Base-by-base conservation (phyloP, 2,329 filamentous ascomycete genomes). In the Verticillium tricorpus region DNA sequence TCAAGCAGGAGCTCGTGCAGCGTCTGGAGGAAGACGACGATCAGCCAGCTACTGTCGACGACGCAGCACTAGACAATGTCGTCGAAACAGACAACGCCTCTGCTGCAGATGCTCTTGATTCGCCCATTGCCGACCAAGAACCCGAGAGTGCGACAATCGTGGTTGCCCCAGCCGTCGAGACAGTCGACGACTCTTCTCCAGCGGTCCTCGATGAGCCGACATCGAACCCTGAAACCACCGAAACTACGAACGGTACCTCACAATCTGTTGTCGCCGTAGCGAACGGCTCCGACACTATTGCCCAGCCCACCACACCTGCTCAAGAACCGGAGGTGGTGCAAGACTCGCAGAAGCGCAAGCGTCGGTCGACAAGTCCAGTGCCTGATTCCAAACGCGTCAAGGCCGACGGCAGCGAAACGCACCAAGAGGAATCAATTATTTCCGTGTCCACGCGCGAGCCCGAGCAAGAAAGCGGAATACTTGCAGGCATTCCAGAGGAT, bases 1-100 rank as follows among this genome's bases (percentile, higher is more conserved):
- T 92, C 59, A 91, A 93, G 72, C 82, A 87, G 28, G 90, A 89
- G 63, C 83, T 93, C 56, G 81, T 93, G 61, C 83, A 88, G 63
- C 85, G 89, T 63, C 76, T 94, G 56, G 71, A 79, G 56, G 77
- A 75, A 57, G 76, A 75, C 37, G 77, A 79, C 52, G 62, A 34
- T 11, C 25, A 32, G n/a, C 2, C 25, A 15, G 15, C 14, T 14
- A 56, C 28, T 5, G 14, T 25, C 12, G 19, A 14, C 6, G 45
- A 11, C 4, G 45, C 45, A 19, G n/a, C 17, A 19, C 45, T 4
- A 4, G 19, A 52, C 19, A 9, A 52, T 19, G 6, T 12, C 19
- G n/a, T 19, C 19, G 45, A 52, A 11, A 25, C 19, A 3, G 45
- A 19, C 19, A 7, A 22, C 12, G 45, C 19, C 19, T 12, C 12